These are phyloP conservation scores for Botrytis fabae DNA, from an alignment of 2,329 filamentous ascomycete genomes.

Conservation along the genomic window DNA sequence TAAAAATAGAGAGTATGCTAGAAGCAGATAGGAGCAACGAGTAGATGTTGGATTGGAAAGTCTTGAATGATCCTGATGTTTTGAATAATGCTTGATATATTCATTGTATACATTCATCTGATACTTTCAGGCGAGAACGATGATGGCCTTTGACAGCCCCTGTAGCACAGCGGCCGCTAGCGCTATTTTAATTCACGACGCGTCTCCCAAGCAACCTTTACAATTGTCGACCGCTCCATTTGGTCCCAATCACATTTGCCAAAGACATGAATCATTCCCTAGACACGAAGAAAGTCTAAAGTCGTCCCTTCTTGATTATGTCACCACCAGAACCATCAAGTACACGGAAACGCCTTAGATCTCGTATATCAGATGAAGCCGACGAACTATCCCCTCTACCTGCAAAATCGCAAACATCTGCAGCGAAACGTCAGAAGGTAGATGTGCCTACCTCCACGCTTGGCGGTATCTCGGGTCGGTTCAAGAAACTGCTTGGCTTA, in stretches of 20 bases:
- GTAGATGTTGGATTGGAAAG: neutral
- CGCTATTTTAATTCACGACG: conserved; percentile 10
- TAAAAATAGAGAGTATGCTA: neutral
- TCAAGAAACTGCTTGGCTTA: conserved; percentile 19
- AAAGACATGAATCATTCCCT: conserved; percentile 6
- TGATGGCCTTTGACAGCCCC: neutral
- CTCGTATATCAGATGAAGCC: conserved; percentile 15
- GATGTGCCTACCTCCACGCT: conserved; percentile 10
- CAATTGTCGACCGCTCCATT: neutral
- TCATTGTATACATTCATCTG: neutral
- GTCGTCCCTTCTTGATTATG: neutral
- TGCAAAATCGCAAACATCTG: conserved; percentile 16
- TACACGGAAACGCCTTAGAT: conserved; percentile 23
- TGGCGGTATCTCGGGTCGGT: conserved; percentile 1
- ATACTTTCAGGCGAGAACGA: neutral
- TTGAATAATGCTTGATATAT: neutral
- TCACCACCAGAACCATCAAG: conserved; percentile 11
- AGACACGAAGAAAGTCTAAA: neutral
- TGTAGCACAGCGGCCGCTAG: conserved; percentile 14
- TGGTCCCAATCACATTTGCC: neutral
- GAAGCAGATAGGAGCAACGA: neutral
- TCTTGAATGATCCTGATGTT: neutral
- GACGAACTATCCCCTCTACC: conserved; percentile 23
- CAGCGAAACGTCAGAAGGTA: conserved; percentile 22
- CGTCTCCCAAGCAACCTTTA: conserved; percentile 18